Evolutionary conservation across 371 early-diverging fungal species (phyloP), one percentile per base, ranked within the genome.

Genomic region (Entomophthora muscae): DNA sequence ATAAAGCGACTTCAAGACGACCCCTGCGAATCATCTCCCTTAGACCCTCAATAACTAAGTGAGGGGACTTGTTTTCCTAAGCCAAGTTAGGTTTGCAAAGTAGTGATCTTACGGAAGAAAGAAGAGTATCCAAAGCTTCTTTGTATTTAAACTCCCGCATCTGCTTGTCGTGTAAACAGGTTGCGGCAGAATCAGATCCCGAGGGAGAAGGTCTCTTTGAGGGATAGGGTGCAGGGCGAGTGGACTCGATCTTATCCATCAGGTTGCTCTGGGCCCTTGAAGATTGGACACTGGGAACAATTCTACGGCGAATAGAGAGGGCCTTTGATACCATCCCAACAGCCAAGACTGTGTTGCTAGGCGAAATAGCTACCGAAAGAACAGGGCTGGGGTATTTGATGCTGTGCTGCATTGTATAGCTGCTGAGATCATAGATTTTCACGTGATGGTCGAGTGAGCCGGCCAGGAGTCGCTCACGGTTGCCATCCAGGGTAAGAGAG

Each of bases 361-460:
- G 81, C 42, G 93, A 91, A 33, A 93, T 73, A 7, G 78, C 90
- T 54, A 91, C 78, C 69, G 83, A 81, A 64, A 92, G 78, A 32
- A 97, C 82, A 2, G 96, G 93, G n/a, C 89, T 86, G 22, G 91
- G 86, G 69, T 94, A 93, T 72, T 86, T 90, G 63, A 90, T 74
- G 65, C 81, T 88, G 73, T 91, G 88, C 26, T 85, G 83, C 52
- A 94, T 85, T 69, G 86, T 82, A 75, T 84, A 95, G 67, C 85
- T 85, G 69, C 82, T 79, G 32, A 90, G 77, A 69, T 89, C 83
- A 71, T 86, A 91, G 51, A 95, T 73, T 78, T 97, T 95, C 69
- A 97, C 90, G 61, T 93, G 92, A 65, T 90, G 91, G 76, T 97
- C 98, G 63, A 95, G 76, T 32, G 92, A 89, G 13, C 94, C 95